Evolutionary conservation across 2,329 filamentous ascomycete genomes (phyloP), one percentile per base, ranked within the genome.

Genomic region (Talaromyces rugulosus): DNA sequence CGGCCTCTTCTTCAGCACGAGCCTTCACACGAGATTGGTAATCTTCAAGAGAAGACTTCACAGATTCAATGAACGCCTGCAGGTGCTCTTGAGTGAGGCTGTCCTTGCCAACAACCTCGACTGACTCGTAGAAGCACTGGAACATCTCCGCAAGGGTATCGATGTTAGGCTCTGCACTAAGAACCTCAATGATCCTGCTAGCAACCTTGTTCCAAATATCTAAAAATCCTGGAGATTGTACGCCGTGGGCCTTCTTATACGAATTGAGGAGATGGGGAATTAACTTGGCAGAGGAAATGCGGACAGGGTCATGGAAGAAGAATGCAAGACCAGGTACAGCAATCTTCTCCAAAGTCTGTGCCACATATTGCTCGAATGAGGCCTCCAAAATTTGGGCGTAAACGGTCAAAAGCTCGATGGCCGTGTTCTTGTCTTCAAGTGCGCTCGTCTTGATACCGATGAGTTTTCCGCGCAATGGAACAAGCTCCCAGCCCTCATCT

Each of bases 101-200:
- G 69, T 90, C 87, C 77, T 91, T 91, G 63, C 94, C 94, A 66
- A 96, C 86, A 27, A 97, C 93, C 78, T 98, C 94, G 7, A 99
- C 88, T 30, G 92, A 96, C 76, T 99, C 95, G 76, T 99, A 99
- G 82, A 99, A 99, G 81, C 95, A 99, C 77, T 98, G 94, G 78
- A 97, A 99, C 92, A 99, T 97, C 78, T 98, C 95, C 1, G 95
- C 94, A 54, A 99, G 84, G 0, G 95, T 96, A 70, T 99, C 95
- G 63, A 99, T 93, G 1, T 93, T 92, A 23, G 95, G 94, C 79
- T 99, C 95, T 0, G 93, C 93, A 64, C 89, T 91, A 44, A 99
- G 84, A 1, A 97, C 93, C 75, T 98, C 95, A 11, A 99, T 86
- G 40, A 98, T 85, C 79, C 96, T 97, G 70, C 91, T 90, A 9